Base-by-base conservation (phyloP, 164 flowering plant species). In the Piper longum region DNA sequence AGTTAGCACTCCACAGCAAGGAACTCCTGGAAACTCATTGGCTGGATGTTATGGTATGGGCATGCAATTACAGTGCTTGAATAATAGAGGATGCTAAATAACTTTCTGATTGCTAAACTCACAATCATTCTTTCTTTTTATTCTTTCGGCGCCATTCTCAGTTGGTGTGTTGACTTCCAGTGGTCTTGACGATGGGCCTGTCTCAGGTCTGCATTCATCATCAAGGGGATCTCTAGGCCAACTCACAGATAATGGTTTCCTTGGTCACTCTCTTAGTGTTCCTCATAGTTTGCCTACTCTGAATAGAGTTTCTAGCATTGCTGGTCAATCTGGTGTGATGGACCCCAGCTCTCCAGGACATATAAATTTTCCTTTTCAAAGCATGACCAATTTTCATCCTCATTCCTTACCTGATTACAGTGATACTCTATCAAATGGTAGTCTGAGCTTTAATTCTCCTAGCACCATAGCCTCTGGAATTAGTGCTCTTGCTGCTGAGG, bases 341-440 rank as follows among this genome's bases (percentile, higher is more conserved):
- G 83, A 83, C 61, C 67, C 77, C 36, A 67, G 69, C 56, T 78
- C 68, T 61, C 69, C 82, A 16, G 79, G 73, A 62, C 81, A 74
- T 51, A 65, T 76, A 70, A 86, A 77, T 42, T 75, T 77, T 62
- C 79, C 76, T 41, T 70, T 71, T 62, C 87, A 70, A 54, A 62
- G 66, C 56, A 39, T 69, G 61, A 75, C 80, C 43, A 18, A 13
- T 45, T 62, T 68, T 57, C 70, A 62, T 56, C 65, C 70, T 57
- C 70, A 83, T 76, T 90, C 92, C 17, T 75, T 90, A 54, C 87
- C 90, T 17, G 95, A 87, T 43, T 76, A 72, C 17, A 78, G 67
- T 73, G 80, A 82, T 78, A 73, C 66, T 71, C 73, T 83, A 48
- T 67, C 74, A 62, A 75, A 71, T 69, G 75, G 72, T 69, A 72